A percentile compares a stretch with the other conserved stretches of the same genome.
Conservation (phyloP, 176 grass and related monocot species). For the Oryza meyeriana region DNA sequence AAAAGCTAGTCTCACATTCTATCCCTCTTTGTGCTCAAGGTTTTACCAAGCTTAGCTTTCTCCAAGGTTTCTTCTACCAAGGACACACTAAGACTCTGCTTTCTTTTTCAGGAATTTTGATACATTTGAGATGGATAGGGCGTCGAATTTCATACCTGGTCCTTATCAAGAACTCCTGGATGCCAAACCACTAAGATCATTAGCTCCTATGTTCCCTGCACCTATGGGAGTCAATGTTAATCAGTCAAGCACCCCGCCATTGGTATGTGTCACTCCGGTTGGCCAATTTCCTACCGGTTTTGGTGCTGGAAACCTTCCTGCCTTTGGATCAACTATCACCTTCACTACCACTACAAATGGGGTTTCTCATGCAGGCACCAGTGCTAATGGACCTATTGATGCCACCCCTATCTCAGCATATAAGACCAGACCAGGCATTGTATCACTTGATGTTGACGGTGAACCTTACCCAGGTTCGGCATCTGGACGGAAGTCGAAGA, state of each 20-base stretch:
- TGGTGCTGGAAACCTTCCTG: slow-evolving; percentile 39
- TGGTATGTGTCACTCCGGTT: slow-evolving; percentile 73
- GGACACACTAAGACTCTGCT: slow-evolving; percentile 16
- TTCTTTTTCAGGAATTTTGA: slow-evolving; percentile 27
- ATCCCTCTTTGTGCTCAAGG: background rate
- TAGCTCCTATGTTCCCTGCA: slow-evolving; percentile 93
- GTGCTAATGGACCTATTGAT: slow-evolving; percentile 60
- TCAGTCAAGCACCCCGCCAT: slow-evolving; percentile 65
- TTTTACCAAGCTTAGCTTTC: slow-evolving; percentile 10
- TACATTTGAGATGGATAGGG: slow-evolving; percentile 47
- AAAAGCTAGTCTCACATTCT: slow-evolving; percentile 4
- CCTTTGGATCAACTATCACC: slow-evolving; percentile 26
- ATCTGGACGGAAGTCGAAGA: slow-evolving; percentile 41
- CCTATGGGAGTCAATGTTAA: slow-evolving; percentile 72
- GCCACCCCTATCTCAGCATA: slow-evolving; percentile 80
- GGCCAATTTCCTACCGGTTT: slow-evolving; percentile 42
- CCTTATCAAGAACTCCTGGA: slow-evolving; percentile 72
- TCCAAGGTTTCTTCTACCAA: slow-evolving; percentile 7
- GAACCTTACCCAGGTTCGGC: slow-evolving; percentile 33
- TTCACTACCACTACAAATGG: slow-evolving; percentile 37
- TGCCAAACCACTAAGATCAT: slow-evolving; percentile 77
- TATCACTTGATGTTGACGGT: slow-evolving; percentile 34
- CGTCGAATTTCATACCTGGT: slow-evolving; percentile 38
- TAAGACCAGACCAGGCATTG: slow-evolving; percentile 31
- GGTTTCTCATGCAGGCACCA: slow-evolving; percentile 21